Evolutionary conservation across 345 rosid genomes (phyloP), one percentile per base, ranked within the genome.

Genomic region (Arabidopsis arenosa): DNA sequence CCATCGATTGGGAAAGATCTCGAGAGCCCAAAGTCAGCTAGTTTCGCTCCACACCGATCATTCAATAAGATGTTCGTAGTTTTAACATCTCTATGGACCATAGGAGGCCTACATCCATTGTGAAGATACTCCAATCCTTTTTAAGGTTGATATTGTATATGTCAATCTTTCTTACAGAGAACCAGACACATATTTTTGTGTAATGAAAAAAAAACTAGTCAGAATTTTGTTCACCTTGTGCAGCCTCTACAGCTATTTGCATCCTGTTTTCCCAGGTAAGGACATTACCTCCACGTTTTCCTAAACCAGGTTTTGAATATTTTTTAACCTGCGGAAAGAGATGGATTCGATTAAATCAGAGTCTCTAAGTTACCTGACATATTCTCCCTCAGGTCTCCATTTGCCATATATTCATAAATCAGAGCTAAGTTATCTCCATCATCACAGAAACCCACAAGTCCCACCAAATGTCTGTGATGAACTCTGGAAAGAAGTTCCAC

Each of bases 71-170:
- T 88, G 80, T 88, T 86, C 2, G 85, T 60, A 0, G 83, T 7
- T 54, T 84, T 85, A 48, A 87, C 75, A 74, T 85, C 85, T 76
- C 87, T 84, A 28, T 84, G 93, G 1, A 88, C 72, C 44, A 86
- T 75, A 0, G 86, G 76, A 26, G 93, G 93, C 30, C 62, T 84
- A 72, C 84, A 75, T 15, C 89, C 87, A 63, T 75, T 64, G 44
- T 89, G 93, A 9, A 89, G 70, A 53, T 86, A 89, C 36, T 86
- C 88, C 72, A 85, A 39, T 59, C 89, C 93, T 86, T 71, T 64
- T 36, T n/a, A 23, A 26, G 26, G 23, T 10, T 0, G 7, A 30
- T 52, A 3, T 68, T 23, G 21, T 45, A 61, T 74, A 11, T 63
- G 36, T 63, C 45, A 43, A 30, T 4, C 7, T 78, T 55, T 15